Base-by-base conservation (phyloP, 306 rosid species). In the Pueraria montana region DNA sequence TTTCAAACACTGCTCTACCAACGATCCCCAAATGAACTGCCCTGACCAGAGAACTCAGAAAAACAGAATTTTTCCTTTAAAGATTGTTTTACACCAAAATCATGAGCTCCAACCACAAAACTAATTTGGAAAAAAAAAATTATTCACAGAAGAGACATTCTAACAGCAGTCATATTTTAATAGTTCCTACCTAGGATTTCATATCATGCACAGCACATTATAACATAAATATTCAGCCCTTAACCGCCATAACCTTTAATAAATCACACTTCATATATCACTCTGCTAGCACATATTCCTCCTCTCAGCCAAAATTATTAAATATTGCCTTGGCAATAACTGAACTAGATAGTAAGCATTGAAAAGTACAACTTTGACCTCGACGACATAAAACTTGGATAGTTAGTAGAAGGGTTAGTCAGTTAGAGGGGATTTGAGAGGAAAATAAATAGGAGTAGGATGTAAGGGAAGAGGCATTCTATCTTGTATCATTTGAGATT, bases 201-300 rank as follows among this genome's bases (percentile, higher is more conserved):
- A 30, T 32, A 34, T 46, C 74, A 58, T 59, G 21, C 58, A 38
- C 65, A 67, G 64, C 32, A 58, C 30, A 21, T 48, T 17, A 30
- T 48, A 34, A 76, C 24, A n/a, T 3, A 73, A 53, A 56, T 43
- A 2, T 12, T n/a, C 72, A 34, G 64, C 64, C 65, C 73, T 61
- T 56, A 45, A 72, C 84, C 63, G 63, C 59, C 43, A 17, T 38
- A 58, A 30, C 73, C 24, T 80, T 80, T 18, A 26, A 66, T 24
- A 65, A 65, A 66, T 18, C 43, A 42, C 56, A 40, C 62, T 26
- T 76, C 26, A 10, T 59, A 76, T 42, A 62, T 62, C 81, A 62
- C 49, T 63, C 73, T 27, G 9, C 62, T n/a, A 46, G 43, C 20
- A 30, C 17, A 43, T 42, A 43, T 76, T 59, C n/a, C 69, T 59